Evolutionary conservation across 2,329 filamentous ascomycete species (phyloP), one percentile per base, ranked within the genome.

Genomic region (Ceratocystis colombiana): DNA sequence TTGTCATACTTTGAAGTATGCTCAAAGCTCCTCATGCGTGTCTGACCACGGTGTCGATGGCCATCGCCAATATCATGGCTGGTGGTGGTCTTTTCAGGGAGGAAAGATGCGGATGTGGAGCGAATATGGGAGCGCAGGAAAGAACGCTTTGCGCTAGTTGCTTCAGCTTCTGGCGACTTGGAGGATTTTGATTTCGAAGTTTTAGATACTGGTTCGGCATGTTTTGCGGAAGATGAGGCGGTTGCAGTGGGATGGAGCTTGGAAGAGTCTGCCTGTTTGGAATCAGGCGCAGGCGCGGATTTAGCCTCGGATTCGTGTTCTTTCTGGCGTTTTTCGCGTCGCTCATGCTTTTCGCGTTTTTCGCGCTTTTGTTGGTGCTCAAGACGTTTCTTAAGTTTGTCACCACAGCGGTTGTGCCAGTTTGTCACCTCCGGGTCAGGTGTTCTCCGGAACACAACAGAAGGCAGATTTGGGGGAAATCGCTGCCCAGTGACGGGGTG

Each of bases 361-460:
- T 55, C 63, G 5, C 63, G 46, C 25, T 41, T 37, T 37, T 64
- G 48, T 45, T 55, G 46, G 28, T 64, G 55, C 28, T 67, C 66
- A 17, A 57, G 63, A 6, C 66, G 66, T 7, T 45, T 30, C 22
- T 85, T 83, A 62, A 96, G 76, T 70, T 83, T 84, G 67, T 87
- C 81, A 45, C 85, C 88, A 66, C 95, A 92, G 1, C 81, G 79
- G 70, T 88, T 85, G 73, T 97, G 91, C 93, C 94, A 99, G 67
- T 81, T 79, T 66, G 91, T 84, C 76, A 96, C 91, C n/a, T 88
- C 87, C 3, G 81, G 77, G 71, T 97, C 93, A 1, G 91, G 83
- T 55, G 83, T 78, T 1, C 80, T 73, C 0, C 94, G 93, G 67
- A 93, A 88, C 0, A 86, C 82, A n/a, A 79, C 77, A 33, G 74